phyloP scores from a whole-genome alignment of 2,329 filamentous ascomycete species.

The Phialophora tarda region DNA sequence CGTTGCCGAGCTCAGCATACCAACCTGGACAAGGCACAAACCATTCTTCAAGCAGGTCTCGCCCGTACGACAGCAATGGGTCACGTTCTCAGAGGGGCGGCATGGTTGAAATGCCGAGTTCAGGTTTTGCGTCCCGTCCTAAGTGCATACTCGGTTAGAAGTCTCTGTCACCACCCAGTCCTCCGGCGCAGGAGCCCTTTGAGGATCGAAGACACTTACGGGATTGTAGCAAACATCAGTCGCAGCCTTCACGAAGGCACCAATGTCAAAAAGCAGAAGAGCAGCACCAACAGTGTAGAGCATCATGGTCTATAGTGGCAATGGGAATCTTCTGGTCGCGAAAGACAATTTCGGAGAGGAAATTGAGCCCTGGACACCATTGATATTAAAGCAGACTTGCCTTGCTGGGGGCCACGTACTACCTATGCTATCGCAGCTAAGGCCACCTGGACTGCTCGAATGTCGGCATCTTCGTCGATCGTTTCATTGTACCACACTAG shows the following conservation, averaged over 20 bases:
- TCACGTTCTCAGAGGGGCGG: slow-evolving; percentile 10
- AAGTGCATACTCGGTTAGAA: neutral
- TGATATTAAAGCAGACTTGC: neutral
- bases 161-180: neutral
- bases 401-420: neutral
- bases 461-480: neutral
- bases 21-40: slow-evolving; percentile 9
- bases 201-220: neutral
- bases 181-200: neutral
- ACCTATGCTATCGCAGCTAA: neutral
- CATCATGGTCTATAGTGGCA: neutral
- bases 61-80: slow-evolving; percentile 11
- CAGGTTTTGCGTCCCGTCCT: slow-evolving; percentile 14
- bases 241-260: neutral
- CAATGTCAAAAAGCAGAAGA: neutral
- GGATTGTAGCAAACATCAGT: slow-evolving; percentile 4
- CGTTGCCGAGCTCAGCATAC: neutral
- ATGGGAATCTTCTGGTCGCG: neutral
- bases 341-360: neutral
- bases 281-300: neutral
- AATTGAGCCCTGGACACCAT: neutral
- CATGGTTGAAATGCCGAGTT: slow-evolving; percentile 8
- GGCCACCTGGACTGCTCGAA: neutral
- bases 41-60: slow-evolving; percentile 21
- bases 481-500: neutral